These are phyloP conservation scores for Leccinum truebloodii DNA, from an alignment of 768 basidiomycete genomes.

Conservation along the genomic window DNA sequence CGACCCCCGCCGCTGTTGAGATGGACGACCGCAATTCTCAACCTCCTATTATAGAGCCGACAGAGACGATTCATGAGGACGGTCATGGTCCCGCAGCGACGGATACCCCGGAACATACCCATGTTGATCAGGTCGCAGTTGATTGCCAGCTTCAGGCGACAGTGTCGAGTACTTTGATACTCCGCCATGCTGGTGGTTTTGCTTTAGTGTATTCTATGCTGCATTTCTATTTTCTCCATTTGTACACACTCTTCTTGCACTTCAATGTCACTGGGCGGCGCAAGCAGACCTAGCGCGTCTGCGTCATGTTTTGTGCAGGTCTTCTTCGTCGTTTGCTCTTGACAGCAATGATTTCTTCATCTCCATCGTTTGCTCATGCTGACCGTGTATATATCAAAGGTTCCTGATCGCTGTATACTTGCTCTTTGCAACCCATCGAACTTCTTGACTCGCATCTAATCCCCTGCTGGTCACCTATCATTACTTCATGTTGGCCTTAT, in stretches of 20 bases:
- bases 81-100: conserved; percentile 18
- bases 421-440: conserved; percentile 10
- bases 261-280: conserved; percentile 32
- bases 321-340: conserved; percentile 9
- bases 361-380: conserved; percentile 24
- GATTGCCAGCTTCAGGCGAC: conserved; percentile 28
- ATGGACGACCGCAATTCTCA: conserved; percentile 17
- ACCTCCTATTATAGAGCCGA: conserved; percentile 30
- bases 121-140: conserved; percentile 17
- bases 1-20: conserved; percentile 19
- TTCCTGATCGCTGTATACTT: conserved; percentile 31
- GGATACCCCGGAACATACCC: conserved; percentile 24
- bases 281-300: conserved; percentile 29
- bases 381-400: conserved; percentile 33
- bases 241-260: conserved; percentile 44
- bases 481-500: conserved; percentile 14
- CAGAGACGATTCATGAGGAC: conserved; percentile 22
- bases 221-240: conserved; percentile 44
- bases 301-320: conserved; percentile 5
- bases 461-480: conserved; percentile 22
- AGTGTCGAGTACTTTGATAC: conserved; percentile 27
- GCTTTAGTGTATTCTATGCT: conserved; percentile 42
- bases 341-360: conserved; percentile 1
- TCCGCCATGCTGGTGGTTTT: conserved; percentile 38
- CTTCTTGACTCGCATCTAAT: conserved; percentile 35